Evolutionary conservation across 306 rosid species (phyloP).

Genomic region (Vigna angularis): DNA sequence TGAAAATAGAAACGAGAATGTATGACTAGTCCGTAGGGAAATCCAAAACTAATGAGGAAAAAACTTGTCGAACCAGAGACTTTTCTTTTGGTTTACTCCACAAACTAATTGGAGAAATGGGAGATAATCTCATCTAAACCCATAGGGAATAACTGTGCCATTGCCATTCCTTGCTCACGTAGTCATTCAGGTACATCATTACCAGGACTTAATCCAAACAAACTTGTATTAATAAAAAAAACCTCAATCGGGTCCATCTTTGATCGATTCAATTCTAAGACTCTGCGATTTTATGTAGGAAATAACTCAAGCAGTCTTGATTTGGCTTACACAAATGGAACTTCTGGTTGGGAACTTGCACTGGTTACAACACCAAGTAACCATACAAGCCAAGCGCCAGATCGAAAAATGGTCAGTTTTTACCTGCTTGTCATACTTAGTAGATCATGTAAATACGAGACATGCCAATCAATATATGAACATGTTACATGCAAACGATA

Average conservation of each 20-base stretch:
- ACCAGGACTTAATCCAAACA: background rate
- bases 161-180: constrained; percentile 17
- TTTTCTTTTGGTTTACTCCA: background rate
- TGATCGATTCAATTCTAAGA: constrained; percentile 33
- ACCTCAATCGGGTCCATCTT: background rate
- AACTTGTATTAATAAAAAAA: background rate
- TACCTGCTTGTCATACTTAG: constrained; percentile 14
- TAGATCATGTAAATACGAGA: background rate
- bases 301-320: constrained; percentile 44
- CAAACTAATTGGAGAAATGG: background rate
- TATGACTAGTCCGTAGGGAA: background rate
- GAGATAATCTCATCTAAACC: background rate
- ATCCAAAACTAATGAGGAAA: background rate
- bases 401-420: constrained; percentile 71
- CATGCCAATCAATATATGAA: background rate
- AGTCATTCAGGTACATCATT: background rate
- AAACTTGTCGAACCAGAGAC: background rate
- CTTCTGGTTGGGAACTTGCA: constrained; percentile 93
- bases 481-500: background rate
- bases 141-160: background rate
- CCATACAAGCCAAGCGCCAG: constrained; percentile 49
- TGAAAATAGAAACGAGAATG: background rate
- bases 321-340: constrained; percentile 60
- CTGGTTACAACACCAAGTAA: constrained; percentile 80
- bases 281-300: constrained; percentile 52